These are phyloP conservation scores for Dipteronia sinensis DNA, from an alignment of 345 rosid species.

Conservation along the genomic window DNA sequence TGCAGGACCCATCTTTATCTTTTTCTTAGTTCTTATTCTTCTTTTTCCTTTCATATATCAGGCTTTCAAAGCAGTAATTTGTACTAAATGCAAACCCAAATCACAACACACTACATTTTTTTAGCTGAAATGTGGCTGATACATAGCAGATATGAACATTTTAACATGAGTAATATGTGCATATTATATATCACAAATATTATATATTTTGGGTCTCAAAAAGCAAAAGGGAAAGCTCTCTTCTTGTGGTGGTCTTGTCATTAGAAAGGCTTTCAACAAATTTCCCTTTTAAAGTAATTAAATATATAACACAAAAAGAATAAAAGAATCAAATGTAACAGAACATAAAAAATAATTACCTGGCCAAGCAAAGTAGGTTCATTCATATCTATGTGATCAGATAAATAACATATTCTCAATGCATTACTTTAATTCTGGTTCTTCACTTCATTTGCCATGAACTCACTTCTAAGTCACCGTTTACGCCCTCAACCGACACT, in stretches of 20 bases:
- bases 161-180: background rate
- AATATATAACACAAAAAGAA: background rate
- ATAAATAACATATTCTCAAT: background rate
- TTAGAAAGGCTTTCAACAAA: conserved; percentile 7
- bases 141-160: background rate
- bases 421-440: conserved; percentile 5
- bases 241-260: conserved; percentile 26
- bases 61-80: background rate
- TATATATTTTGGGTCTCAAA: conserved; percentile 1
- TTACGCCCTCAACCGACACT: background rate
- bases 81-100: background rate
- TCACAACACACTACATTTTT: background rate
- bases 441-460: conserved; percentile 28
- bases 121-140: background rate
- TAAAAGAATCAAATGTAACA: conserved; percentile 7
- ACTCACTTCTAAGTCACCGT: conserved; percentile 8
- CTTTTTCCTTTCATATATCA: background rate
- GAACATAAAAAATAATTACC: background rate
- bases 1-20: background rate
- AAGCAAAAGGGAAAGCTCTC: conserved; percentile 17
- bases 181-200: background rate
- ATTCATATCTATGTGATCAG: background rate
- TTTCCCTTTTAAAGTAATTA: background rate
- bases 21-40: background rate
- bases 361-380: conserved; percentile 7